Evolutionary conservation across 2,329 filamentous ascomycete genomes (phyloP), one percentile per base, ranked within the genome.

Genomic region (Alternaria hordeiaustralica): DNA sequence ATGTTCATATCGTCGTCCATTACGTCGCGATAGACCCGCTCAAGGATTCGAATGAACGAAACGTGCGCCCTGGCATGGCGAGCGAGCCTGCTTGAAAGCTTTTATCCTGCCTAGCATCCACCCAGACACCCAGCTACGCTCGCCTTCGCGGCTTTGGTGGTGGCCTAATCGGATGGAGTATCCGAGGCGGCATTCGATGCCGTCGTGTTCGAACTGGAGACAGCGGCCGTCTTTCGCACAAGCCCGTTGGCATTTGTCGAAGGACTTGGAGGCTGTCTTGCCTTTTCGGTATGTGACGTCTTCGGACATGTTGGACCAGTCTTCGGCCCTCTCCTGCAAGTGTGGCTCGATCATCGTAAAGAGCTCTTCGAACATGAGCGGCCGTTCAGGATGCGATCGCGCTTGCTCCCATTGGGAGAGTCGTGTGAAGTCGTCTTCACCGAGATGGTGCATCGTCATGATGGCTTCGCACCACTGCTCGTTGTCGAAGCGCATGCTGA

Each of bases 391-490:
- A 23, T 71, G 64, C 10, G 63, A 59, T 36, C 74, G 70, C 8
- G 63, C 57, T 15, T 64, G 56, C 51, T 79, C 75, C 76, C 76
- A 80, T 13, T 65, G 71, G 3, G 63, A 55, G 28, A 79, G 60
- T 12, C 53, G 58, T 5, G 70, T 73, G 45, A 75, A 75, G 51
- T 80, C 78, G n/a, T 71, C 63, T 7, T 72, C 69, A 3, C 65
- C 47, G 20, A 80, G 64, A 47, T 78, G 77, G 55, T 81, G 80
- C 69, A 80, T 74, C 2, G 78, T 82, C 10, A 84, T 63, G 21
- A 82, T 75, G 18, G 81, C 80, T 28, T 78, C 72, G 65, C 83
- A 84, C 82, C 82, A 84, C 23, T 83, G 76, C 58, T 76, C 77
- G 9, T 71, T 62, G 15, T 75, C 73, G 67, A 78, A 84, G 49